Conservation (phyloP, 306 rosid genomes). For the Sphenostylis stenocarpa region DNA sequence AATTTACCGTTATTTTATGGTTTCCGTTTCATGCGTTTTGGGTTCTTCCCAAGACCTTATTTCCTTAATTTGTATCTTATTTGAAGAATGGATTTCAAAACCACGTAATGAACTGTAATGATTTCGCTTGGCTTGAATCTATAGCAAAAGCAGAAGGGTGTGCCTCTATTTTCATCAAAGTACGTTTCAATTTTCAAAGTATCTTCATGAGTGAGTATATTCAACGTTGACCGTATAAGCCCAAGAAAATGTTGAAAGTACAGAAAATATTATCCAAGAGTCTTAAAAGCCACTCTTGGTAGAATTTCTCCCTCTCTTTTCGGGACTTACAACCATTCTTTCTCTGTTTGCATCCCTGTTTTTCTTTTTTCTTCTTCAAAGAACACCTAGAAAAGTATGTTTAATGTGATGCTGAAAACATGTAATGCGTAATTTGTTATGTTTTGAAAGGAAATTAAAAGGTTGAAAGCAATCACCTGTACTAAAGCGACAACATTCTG, state of each 20-base stretch:
- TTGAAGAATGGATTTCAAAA: slow-evolving; percentile 3
- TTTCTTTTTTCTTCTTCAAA: not conserved
- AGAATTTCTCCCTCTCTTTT: slow-evolving; percentile 7
- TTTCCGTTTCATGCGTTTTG: not conserved
- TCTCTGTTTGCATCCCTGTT: slow-evolving; percentile 6
- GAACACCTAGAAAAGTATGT: not conserved
- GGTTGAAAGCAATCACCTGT: not conserved
- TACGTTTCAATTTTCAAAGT: slow-evolving; percentile 13
- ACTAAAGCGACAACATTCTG: not conserved
- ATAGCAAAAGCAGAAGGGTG: slow-evolving; percentile 4
- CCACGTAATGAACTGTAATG: slow-evolving; percentile 20
- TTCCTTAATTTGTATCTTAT: not conserved
- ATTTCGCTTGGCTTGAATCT: not conserved
- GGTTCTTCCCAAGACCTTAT: not conserved
- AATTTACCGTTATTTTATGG: slow-evolving; percentile 34
- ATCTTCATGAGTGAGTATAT: slow-evolving; percentile 1
- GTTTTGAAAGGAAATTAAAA: slow-evolving; percentile 21
- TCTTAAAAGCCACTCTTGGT: slow-evolving; percentile 5
- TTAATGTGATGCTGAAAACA: not conserved
- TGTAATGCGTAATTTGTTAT: not conserved
- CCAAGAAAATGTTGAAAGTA: slow-evolving; percentile 21
- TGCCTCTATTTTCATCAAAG: slow-evolving; percentile 25
- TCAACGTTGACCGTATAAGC: slow-evolving; percentile 18
- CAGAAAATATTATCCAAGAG: not conserved
- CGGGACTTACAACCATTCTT: not conserved